Base-by-base conservation (phyloP, 805 yeast species). In the Saturnispora sekii region DNA sequence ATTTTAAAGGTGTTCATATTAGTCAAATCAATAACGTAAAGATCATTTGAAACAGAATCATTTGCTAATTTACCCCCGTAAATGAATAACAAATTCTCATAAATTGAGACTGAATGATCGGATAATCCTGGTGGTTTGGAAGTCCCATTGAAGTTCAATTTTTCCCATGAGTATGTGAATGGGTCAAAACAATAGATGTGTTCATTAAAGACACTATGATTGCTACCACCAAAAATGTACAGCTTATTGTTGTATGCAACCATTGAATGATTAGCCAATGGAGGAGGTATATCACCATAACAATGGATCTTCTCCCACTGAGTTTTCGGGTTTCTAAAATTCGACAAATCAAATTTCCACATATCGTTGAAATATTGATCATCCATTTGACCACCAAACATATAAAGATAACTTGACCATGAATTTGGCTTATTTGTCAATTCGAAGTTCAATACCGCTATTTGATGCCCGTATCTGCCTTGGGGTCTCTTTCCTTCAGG, bases 401-500 rank as follows among this genome's bases (percentile, higher is more conserved):
- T 70, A 61, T 81, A 93, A 40, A 93, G 69, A 47, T 75, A 65
- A 34, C 77, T 70, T 16, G 69, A 61, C 60, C 67, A 64, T 40
- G 53, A 51, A 45, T 66, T 64, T 11, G 60, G 56, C 6, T 53
- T 55, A 17, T 54, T 54, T 43, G 69, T 70, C 0, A 77, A 69
- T 53, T 75, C 77, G 54, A 70, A 69, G 51, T 79, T 78, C 44
- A 88, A 78, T 26, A 86, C 90, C 1, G 84, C 79, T 45, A 93
- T 75, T 40, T 94, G 79, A 63, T 90, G 97, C 11, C 99, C 98
- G 62, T 93, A 93, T 49, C 99, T 74, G 1, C 97, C 98, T 32
- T 78, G 67, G 0, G 98, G 98, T 57, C 85, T 79, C 17, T 71
- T 71, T 1, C 90, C 90, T 10, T 67, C 64, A 0, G 88, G 86